Conservation (phyloP, 495 filamentous ascomycete genomes). For the Stereocaulon alpinum region DNA sequence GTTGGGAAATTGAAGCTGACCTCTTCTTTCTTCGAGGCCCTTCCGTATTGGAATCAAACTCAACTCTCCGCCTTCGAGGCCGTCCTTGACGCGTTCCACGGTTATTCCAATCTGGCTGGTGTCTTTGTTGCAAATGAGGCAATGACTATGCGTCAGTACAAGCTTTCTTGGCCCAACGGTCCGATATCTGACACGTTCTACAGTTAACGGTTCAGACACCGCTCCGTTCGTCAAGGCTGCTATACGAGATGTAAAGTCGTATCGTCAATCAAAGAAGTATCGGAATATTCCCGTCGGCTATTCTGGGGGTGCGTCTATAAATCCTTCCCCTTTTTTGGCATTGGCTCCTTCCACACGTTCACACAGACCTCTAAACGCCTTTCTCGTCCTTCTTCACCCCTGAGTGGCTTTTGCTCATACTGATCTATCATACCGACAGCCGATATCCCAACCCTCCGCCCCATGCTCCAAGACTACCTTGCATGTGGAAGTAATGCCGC, state of each 20-base stretch:
- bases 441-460: conserved; percentile 69
- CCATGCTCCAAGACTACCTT: conserved; percentile 82
- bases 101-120: conserved; percentile 69
- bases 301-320: conserved; percentile 43
- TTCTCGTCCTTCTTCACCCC: background rate
- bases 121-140: conserved; percentile 88
- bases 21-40: conserved; percentile 18
- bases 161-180: background rate
- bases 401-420: background rate
- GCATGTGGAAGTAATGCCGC: conserved; percentile 59
- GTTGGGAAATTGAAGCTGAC: background rate
- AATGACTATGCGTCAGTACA: conserved; percentile 44
- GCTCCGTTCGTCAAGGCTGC: conserved; percentile 79
- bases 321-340: background rate
- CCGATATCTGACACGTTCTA: conserved; percentile 17
- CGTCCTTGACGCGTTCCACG: conserved; percentile 69
- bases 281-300: conserved; percentile 79
- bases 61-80: conserved; percentile 54
- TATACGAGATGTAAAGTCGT: conserved; percentile 69
- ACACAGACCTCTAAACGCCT: background rate
- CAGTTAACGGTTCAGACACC: conserved; percentile 47
- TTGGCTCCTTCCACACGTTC: background rate
- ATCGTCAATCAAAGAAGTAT: conserved; percentile 67
- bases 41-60: conserved; percentile 56
- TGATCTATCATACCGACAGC: conserved; percentile 29